Evolutionary conservation across 2,329 filamentous ascomycete species (phyloP).

Genomic region (Claviceps africana): DNA sequence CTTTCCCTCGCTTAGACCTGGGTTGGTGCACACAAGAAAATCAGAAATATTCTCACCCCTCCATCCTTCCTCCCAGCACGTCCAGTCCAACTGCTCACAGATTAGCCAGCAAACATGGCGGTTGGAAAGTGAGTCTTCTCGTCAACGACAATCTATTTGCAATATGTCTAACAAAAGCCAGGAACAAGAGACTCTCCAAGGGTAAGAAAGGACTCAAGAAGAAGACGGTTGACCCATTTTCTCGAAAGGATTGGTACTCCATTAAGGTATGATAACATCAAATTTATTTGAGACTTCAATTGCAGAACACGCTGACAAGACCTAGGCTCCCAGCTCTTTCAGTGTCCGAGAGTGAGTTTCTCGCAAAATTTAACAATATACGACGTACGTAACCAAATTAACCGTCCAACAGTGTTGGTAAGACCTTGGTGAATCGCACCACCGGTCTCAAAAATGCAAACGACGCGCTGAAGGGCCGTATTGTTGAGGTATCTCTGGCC

Average conservation of each 20-base stretch:
- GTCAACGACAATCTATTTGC: slow-evolving; percentile 2
- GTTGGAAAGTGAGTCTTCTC: slow-evolving; percentile 41
- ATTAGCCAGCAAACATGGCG: slow-evolving; percentile 43
- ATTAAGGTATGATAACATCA: slow-evolving; percentile 57
- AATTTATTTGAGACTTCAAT: too few species aligned
- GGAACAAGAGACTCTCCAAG: slow-evolving; percentile 99
- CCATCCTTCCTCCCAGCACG: slow-evolving; percentile 27
- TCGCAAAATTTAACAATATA: neutral
- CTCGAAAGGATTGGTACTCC: slow-evolving; percentile 98
- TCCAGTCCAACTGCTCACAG: slow-evolving; percentile 29
- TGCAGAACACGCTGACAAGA: slow-evolving; percentile 6
- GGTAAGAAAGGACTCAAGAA: slow-evolving; percentile 99
- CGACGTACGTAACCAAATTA: neutral
- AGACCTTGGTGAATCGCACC: slow-evolving; percentile 98
- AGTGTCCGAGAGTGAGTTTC: slow-evolving; percentile 81
- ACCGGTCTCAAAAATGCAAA: slow-evolving; percentile 99
- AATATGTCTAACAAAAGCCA: slow-evolving; percentile 23
- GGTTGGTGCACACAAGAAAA: slow-evolving; percentile 25
- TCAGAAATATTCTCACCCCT: slow-evolving; percentile 26
- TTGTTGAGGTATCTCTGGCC: slow-evolving; percentile 96
- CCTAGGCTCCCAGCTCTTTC: slow-evolving; percentile 84
- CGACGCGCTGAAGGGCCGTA: slow-evolving; percentile 95
- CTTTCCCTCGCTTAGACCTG: slow-evolving; percentile 25
- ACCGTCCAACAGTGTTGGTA: slow-evolving; percentile 63
- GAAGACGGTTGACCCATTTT: slow-evolving; percentile 94